Evolutionary conservation across 2,329 filamentous ascomycete species (phyloP), one percentile per base, ranked within the genome.

Genomic region (Ceratocystis harringtonii): DNA sequence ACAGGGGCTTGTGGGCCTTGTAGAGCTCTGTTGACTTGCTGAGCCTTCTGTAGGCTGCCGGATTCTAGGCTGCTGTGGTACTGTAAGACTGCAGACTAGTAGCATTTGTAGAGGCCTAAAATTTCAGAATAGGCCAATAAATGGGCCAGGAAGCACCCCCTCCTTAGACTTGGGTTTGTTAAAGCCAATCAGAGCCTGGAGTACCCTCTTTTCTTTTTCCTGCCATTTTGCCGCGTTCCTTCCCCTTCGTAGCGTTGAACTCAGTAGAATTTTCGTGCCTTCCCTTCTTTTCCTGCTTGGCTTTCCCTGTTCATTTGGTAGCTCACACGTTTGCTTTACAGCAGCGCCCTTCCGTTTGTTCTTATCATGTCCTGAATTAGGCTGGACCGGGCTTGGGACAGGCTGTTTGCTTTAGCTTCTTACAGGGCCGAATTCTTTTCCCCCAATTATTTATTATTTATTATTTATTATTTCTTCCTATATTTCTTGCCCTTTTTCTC

Each of bases 401-500:
- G 52, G n/a, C 22, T 50, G 48, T 50, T 19, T 50, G 48, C 48
- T 19, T 50, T 19, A 5, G 17, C 22, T 50, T 19, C 48, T 50
- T 50, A 50, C 48, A 50, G 48, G 48, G 48, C 48, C 48, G 8
- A 10, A 19, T 19, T 19, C 36, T 41, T 15, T 15, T 5, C 12
- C 10, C 36, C 36, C 19, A 12, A 52, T 52, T 52, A 8, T 22
- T 50, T 41, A 41, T 41, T 41, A 48, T 41, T 64, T 6, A n/a
- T 64, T 15, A 8, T 48, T 25, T 58, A n/a, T 32, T 58, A 58
- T 58, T 36, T 66, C 28, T 52, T 48, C 52, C 48, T 30, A 17
- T 15, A 32, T 28, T 65, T 65, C 36, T 19, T 41, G 7, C 58
- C 32, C 43, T 65, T 65, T 48, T 41, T 41, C 22, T 61, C 45